Conservation (phyloP, 2,329 filamentous ascomycete species). For the Aspergillus luchuensis region DNA sequence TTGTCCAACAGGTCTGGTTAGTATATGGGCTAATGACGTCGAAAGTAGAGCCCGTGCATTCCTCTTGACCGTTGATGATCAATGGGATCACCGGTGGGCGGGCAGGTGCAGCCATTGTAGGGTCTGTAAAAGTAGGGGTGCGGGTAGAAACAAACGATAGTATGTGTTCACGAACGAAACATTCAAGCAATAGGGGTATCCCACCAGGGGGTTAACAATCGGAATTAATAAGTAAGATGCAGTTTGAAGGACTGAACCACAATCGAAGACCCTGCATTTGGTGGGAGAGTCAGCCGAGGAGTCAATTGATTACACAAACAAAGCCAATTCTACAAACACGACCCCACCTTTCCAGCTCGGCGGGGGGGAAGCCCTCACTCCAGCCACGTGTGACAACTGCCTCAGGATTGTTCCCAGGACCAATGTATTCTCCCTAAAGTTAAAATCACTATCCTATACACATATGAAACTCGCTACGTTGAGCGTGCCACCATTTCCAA, state of each 20-base stretch:
- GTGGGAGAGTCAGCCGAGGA: neutral
- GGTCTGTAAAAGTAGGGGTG: neutral
- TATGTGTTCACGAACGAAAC: neutral
- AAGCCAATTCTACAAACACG: neutral
- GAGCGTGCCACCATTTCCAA: neutral
- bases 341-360: neutral
- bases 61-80: constrained; percentile 43
- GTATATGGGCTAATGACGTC: constrained; percentile 58
- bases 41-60: constrained; percentile 33
- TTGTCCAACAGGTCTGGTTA: constrained; percentile 55
- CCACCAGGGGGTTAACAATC: neutral
- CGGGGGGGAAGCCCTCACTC: neutral
- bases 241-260: neutral
- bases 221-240: neutral
- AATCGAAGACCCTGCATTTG: neutral
- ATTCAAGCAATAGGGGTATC: neutral
- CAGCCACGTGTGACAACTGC: no score
- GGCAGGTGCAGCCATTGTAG: constrained; percentile 13
- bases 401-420: neutral
- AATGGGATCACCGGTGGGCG: constrained; percentile 34
- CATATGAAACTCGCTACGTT: neutral
- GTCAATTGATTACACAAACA: neutral
- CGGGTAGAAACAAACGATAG: neutral
- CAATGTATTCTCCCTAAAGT: no score
- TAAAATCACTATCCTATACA: neutral